Percentiles rank a stretch among this genome's conserved stretches.
Evolutionary conservation across 768 basidiomycete genomes (phyloP).

Genomic region (Solioccasus polychromus): DNA sequence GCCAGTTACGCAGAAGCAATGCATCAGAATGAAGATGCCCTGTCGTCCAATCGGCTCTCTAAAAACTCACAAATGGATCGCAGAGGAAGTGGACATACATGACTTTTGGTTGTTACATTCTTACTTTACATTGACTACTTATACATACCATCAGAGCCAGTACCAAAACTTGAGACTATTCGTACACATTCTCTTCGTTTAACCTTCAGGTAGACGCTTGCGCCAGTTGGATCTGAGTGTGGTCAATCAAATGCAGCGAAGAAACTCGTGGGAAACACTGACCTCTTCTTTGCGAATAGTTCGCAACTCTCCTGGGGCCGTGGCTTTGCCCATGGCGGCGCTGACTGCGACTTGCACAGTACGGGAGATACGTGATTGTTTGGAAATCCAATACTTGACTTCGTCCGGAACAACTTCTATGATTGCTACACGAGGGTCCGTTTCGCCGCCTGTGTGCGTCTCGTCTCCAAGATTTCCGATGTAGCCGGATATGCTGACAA

Average conservation of each 20-base stretch:
- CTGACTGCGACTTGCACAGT: slow-evolving; percentile 58
- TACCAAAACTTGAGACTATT: slow-evolving; percentile 1
- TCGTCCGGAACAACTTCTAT: slow-evolving; percentile 79
- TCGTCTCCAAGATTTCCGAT: slow-evolving; percentile 88
- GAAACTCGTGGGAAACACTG: slow-evolving; percentile 16
- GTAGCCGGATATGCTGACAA: slow-evolving; percentile 61
- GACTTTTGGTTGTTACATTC: too few species aligned
- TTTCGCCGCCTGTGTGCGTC: slow-evolving; percentile 73
- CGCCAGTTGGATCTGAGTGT: slow-evolving; percentile 16
- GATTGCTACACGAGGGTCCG: slow-evolving; percentile 75
- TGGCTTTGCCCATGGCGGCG: slow-evolving; percentile 58
- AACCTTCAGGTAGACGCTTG: slow-evolving; percentile 9
- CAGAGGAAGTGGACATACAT: slow-evolving; percentile 20
- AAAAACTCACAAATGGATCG: slow-evolving; percentile 13
- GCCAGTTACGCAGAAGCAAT: slow-evolving; percentile 69
- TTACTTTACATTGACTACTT: not conserved
- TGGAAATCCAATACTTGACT: slow-evolving; percentile 80
- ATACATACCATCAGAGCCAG: slow-evolving; percentile 15
- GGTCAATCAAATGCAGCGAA: not conserved
- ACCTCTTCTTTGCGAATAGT: slow-evolving; percentile 77
- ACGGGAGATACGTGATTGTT: slow-evolving; percentile 54
- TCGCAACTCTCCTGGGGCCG: slow-evolving; percentile 72
- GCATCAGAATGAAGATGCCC: slow-evolving; percentile 71
- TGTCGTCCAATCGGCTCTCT: slow-evolving; percentile 63
- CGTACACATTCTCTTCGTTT: slow-evolving; percentile 6